Evolutionary conservation across 257 asterid genomes (phyloP).

Genomic region (Fraxinus quadrangulata): DNA sequence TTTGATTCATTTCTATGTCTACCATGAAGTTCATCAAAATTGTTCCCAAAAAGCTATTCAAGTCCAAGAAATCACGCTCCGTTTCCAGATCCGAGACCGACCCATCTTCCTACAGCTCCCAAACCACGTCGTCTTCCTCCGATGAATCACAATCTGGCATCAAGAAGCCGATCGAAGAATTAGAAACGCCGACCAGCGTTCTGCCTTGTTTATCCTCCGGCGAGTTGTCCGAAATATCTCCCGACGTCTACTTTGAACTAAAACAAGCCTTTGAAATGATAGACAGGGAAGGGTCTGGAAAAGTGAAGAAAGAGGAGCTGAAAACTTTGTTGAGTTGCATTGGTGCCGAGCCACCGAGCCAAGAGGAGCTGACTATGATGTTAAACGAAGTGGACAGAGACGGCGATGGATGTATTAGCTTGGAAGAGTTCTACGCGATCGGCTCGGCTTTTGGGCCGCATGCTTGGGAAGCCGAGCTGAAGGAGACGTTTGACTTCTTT

Average conservation of each 20-base stretch:
- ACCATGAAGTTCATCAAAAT: too few species aligned
- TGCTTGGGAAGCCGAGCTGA: conserved; percentile 51
- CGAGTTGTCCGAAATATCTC: conserved; percentile 49
- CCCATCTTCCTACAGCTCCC: too few species aligned
- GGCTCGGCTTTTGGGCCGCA: conserved; percentile 65
- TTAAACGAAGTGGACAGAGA: conserved; percentile 61
- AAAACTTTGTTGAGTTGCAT: conserved; percentile 48
- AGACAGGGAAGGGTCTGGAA: conserved; percentile 66
- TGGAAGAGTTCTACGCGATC: conserved; percentile 57
- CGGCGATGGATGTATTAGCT: conserved; percentile 70
- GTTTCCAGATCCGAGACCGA: too few species aligned
- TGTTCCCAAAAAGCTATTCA: too few species aligned
- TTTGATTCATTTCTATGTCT: too few species aligned
- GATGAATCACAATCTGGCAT: conserved; percentile 23
- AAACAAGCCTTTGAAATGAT: conserved; percentile 69
- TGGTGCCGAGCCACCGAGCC: conserved; percentile 57
- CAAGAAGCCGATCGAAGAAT: conserved; percentile 32
- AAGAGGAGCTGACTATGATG: conserved; percentile 54
- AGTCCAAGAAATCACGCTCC: too few species aligned
- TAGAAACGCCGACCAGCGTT: conserved; percentile 71
- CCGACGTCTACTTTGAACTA: conserved; percentile 40
- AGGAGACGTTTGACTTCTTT: conserved; percentile 66
- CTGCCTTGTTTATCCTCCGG: conserved; percentile 46
- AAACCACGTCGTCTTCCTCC: conserved; percentile 38
- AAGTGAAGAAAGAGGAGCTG: conserved; percentile 53